Base-by-base conservation (phyloP, 2,329 filamentous ascomycete species). In the Emericellopsis atlantica region DNA sequence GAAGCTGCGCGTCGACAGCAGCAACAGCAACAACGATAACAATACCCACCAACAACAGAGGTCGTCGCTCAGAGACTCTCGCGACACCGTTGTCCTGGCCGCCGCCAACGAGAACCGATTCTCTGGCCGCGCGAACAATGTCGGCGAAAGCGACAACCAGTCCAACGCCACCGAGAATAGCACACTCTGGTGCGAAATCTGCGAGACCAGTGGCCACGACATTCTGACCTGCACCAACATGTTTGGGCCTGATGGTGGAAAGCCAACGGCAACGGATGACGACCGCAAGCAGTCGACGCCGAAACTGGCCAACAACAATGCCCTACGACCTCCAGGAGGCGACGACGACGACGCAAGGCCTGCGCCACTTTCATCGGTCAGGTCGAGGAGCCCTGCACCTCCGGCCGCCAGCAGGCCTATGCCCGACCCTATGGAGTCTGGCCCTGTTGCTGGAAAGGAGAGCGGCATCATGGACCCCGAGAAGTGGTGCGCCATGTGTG, bases 401-500 rank as follows among this genome's bases (percentile, higher is more conserved):
- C 60, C 52, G 26, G 61, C 52, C 43, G 59, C 72, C 10, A 59
- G 69, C 45, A 64, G 63, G 47, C 67, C 71, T 39, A 59, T 77
- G 39, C 75, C 76, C 4, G 80, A 78, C 51, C 73, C 71, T 7
- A 74, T 77, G 66, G 79, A 79, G 40, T 71, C 69, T 40, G 78
- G 77, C 2, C 80, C 84, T 2, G 73, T 86, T 21, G 81, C 84
- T 5, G 85, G 85, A 40, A 90, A 87, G 64, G 77, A 81, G 48
- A 87, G 79, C 42, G 83, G 84, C 1, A 66, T 85, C 37, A 70
- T 90, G 48, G 87, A 96, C 53, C 76, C 81, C 41, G 76, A 81
- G 46, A 95, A 95, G 64, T 98, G 92, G 92, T 98, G 92, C 61
- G 92, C 92, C 14, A 70, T 96, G 36, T 98, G 92, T 58, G 92